Evolutionary conservation across 306 rosid species (phyloP), one percentile per base, ranked within the genome.

Genomic region (Cucurbita maxima): DNA sequence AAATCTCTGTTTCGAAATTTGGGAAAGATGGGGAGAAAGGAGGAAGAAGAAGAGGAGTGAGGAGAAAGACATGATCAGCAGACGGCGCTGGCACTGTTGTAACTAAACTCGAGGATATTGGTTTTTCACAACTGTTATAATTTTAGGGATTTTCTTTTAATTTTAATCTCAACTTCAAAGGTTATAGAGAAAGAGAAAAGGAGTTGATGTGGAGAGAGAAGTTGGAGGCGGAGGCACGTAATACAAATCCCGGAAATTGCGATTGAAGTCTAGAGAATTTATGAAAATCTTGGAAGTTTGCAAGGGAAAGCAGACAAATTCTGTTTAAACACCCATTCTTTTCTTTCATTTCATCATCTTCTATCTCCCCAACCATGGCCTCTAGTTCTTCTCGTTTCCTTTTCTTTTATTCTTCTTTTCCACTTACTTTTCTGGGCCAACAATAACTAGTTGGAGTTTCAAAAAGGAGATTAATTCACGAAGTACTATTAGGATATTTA

Each of bases 211-310:
- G 52, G 8, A 44, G 54, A 44, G 38, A 20, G 54, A 19, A 66
- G 6, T 38, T 44, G 54, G 18, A 44, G 54, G 38, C 2, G 18
- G 48, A 66, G 54, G 34, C 71, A 66, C 37, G 54, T 20, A 19
- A 20, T 44, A 66, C 72, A 66, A 66, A 43, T 66, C 72, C 72
- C 54, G 54, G 72, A 66, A 20, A 66, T 43, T 66, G 54, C 72
- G 54, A 66, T 66, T 53, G 54, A 19, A 44, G 72, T 19, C 37
- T 44, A 11, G 14, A 2, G 53, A 19, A 66, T 18, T 66, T 19
- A 44, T 44, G 72, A 19, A 66, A 19, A 44, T 66, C 72, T 66
- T 14, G 6, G 6, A 63, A 63, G 71, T 18, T 63, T 63, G 48
- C 8, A n/a, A 40, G 15, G 30, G 19, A 63, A 63, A 40, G 22